Conservation (phyloP, 345 rosid genomes). For the Kernera saxatilis region DNA sequence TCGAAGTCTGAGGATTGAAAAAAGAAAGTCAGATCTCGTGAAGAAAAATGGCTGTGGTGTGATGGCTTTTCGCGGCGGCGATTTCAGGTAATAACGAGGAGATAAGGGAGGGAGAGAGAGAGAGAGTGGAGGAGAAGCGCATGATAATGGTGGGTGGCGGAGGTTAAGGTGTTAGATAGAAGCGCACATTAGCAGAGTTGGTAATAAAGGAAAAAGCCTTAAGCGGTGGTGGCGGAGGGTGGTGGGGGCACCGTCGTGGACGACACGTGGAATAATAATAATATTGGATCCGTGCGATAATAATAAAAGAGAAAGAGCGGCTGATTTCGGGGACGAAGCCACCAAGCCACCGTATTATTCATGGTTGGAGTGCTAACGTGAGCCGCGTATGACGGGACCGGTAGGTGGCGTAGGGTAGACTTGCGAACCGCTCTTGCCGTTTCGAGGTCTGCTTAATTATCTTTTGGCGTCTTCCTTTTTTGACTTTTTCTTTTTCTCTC, state of each 20-base stretch:
- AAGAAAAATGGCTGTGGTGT: constrained; percentile 18
- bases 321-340: constrained; percentile 39
- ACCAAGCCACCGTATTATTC: constrained; percentile 22
- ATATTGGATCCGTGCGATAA: constrained; percentile 3
- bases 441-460: constrained; percentile 4
- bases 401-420: constrained; percentile 27
- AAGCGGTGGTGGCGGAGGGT: constrained; percentile 23
- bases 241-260: constrained; percentile 34
- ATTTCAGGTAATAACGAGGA: constrained; percentile 16
- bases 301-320: constrained; percentile 47
- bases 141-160: constrained; percentile 24
- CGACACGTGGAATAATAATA: constrained; percentile 31
- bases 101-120: constrained; percentile 28
- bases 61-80: constrained; percentile 33
- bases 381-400: constrained; percentile 36
- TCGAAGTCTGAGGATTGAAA: background rate
- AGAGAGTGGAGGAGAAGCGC: constrained; percentile 25
- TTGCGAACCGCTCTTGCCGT: constrained; percentile 16
- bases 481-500: background rate
- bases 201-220: background rate
- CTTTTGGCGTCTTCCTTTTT: constrained; percentile 1
- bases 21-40: constrained; percentile 1
- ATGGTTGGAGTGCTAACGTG: constrained; percentile 37
- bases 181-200: constrained; percentile 18
- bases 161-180: constrained; percentile 25